Base-by-base conservation (phyloP, 106 monocot species). In the Dendrobium chrysotoxum region DNA sequence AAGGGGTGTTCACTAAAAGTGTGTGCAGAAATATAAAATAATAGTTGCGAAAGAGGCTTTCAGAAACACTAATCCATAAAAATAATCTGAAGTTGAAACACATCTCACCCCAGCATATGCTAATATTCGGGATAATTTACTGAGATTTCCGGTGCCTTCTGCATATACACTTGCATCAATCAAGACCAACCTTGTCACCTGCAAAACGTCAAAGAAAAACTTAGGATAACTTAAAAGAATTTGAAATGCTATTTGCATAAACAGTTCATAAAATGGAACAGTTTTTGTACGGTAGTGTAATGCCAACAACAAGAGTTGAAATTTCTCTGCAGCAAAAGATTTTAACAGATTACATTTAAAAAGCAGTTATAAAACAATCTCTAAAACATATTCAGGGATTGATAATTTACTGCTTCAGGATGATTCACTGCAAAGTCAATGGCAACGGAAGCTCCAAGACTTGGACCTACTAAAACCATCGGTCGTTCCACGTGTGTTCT, bases 401-500 rank as follows among this genome's bases (percentile, higher is more conserved):
- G 10, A 18, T 50, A 50, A 12, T 28, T 71, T 91, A 98, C 97
- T 46, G 92, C 92, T 80, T 98, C 97, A 44, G 97, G 96, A 89
- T 94, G 78, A 53, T 84, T 84, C 45, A 81, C 72, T 65, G 89
- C 83, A 87, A 98, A 98, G 77, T 98, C 97, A 77, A 94, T 92
- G 18, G 97, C 92, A 84, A 92, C 92, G 77, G 97, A 92, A 72
- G 97, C 97, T 84, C 97, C 97, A 78, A 98, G 97, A 72, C 97
- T 98, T 20, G 97, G 89, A 25, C 97, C 92, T 61, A 98, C 92
- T 79, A 98, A 86, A 31, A 91, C 84, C 94, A 98, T 94, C 41
- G 97, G 94, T 77, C 80, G 89, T 75, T 78, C 82, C 75, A 98
- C 92, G 80, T 94, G 84, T 71, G 84, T 82, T 74, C 86, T 92